These are phyloP conservation scores for Dothidotthia symphoricarpi DNA, from an alignment of 2,329 filamentous ascomycete genomes.

Conservation along the genomic window DNA sequence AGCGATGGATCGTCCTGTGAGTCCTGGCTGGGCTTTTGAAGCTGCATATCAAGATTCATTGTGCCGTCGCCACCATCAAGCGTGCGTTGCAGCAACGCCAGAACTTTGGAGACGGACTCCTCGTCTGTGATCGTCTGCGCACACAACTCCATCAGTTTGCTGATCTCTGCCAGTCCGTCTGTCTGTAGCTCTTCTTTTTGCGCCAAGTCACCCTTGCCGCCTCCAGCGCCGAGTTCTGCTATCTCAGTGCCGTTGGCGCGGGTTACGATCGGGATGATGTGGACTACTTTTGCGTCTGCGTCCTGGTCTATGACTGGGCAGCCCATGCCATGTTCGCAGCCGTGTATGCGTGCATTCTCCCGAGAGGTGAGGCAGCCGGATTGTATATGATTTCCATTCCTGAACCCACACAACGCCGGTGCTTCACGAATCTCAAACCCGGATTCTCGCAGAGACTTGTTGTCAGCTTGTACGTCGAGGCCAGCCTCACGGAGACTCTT, in stretches of 20 bases:
- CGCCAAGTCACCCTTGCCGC: constrained; percentile 73
- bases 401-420: constrained; percentile 68
- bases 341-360: constrained; percentile 68
- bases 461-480: constrained; percentile 35
- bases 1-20: constrained; percentile 28
- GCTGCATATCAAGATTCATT: constrained; percentile 28
- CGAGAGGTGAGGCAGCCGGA: constrained; percentile 70
- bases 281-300: constrained; percentile 57
- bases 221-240: constrained; percentile 72
- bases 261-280: constrained; percentile 75
- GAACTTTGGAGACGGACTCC: constrained; percentile 35
- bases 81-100: constrained; percentile 34
- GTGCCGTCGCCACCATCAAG: constrained; percentile 16
- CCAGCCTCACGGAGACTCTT: constrained; percentile 33
- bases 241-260: constrained; percentile 64
- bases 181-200: constrained; percentile 66
- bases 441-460: constrained; percentile 25
- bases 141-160: constrained; percentile 56
- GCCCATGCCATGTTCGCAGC: constrained; percentile 72
- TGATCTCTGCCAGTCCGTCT: constrained; percentile 48
- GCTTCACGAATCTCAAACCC: constrained; percentile 55
- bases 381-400: constrained; percentile 68
- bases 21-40: constrained; percentile 24
- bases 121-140: constrained; percentile 39
- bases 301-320: constrained; percentile 55